Conservation (phyloP, 176 grass and related monocot species). For the Musa acuminata region DNA sequence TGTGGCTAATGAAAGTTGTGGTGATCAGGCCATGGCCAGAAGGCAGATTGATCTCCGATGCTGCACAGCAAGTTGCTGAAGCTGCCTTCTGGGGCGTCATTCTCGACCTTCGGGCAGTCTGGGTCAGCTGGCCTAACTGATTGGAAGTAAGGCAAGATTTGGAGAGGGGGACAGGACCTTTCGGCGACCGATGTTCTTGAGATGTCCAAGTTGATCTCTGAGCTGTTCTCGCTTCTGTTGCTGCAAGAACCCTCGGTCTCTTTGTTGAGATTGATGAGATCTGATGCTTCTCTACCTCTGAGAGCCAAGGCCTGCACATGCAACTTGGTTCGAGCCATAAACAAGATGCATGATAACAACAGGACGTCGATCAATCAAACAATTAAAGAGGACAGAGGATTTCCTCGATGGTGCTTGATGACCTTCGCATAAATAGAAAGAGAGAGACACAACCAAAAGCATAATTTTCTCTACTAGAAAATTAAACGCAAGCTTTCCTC, state of each 20-base stretch:
- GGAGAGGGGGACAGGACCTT: slow-evolving; percentile 16
- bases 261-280: slow-evolving; percentile 24
- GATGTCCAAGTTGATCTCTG: slow-evolving; percentile 36
- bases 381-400: no score
- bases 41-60: slow-evolving; percentile 30
- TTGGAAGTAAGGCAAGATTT: slow-evolving; percentile 26
- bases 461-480: no score
- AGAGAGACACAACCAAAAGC: no score
- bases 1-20: slow-evolving; percentile 31
- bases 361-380: no score
- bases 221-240: slow-evolving; percentile 24
- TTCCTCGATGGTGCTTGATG: no score
- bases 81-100: slow-evolving; percentile 10
- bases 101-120: slow-evolving; percentile 25
- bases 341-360: no score
- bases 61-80: slow-evolving; percentile 35
- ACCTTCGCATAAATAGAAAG: no score
- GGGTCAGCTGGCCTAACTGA: slow-evolving; percentile 20
- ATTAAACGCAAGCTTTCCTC: no score
- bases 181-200: slow-evolving; percentile 21
- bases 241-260: slow-evolving; percentile 24
- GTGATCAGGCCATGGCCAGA: slow-evolving; percentile 42
- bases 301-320: slow-evolving; percentile 9
- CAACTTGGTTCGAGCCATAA: not conserved
- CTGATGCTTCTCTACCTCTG: slow-evolving; percentile 16